These are phyloP conservation scores for Aspergillus nomiae DNA, from an alignment of 2,329 filamentous ascomycete genomes.

Conservation along the genomic window DNA sequence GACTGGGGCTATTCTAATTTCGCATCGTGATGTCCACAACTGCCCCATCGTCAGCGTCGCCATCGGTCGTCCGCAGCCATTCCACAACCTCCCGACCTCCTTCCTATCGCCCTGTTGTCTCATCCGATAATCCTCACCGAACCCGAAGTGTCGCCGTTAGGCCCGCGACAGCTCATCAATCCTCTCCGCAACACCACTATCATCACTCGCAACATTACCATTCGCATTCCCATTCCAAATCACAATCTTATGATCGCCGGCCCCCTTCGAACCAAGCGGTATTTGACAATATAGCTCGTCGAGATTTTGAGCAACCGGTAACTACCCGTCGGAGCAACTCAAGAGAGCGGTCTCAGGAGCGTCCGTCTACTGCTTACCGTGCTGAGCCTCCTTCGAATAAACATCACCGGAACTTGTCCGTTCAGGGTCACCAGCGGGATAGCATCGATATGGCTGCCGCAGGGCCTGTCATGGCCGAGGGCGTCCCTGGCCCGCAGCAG, in stretches of 20 bases:
- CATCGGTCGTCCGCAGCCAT: constrained; percentile 52
- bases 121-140: constrained; percentile 48
- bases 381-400: constrained; percentile 56
- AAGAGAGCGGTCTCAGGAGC: constrained; percentile 57
- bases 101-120: constrained; percentile 39
- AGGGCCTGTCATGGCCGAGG: constrained; percentile 55
- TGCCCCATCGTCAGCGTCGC: constrained; percentile 46
- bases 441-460: constrained; percentile 50
- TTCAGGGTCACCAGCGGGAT: constrained; percentile 44
- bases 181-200: constrained; percentile 33
- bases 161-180: constrained; percentile 40
- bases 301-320: constrained; percentile 69
- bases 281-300: constrained; percentile 59
- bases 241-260: constrained; percentile 48
- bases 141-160: constrained; percentile 49
- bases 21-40: constrained; percentile 47
- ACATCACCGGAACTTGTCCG: constrained; percentile 42
- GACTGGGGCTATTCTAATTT: constrained; percentile 14
- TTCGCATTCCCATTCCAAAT: constrained; percentile 41
- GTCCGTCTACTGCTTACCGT: constrained; percentile 48
- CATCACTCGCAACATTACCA: constrained; percentile 32
- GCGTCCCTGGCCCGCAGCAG: constrained; percentile 55
- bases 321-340: constrained; percentile 65
- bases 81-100: constrained; percentile 51
- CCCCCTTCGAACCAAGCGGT: constrained; percentile 50